Base-by-base conservation (phyloP, 2,329 filamentous ascomycete genomes). In the Aspergillus alliaceus region DNA sequence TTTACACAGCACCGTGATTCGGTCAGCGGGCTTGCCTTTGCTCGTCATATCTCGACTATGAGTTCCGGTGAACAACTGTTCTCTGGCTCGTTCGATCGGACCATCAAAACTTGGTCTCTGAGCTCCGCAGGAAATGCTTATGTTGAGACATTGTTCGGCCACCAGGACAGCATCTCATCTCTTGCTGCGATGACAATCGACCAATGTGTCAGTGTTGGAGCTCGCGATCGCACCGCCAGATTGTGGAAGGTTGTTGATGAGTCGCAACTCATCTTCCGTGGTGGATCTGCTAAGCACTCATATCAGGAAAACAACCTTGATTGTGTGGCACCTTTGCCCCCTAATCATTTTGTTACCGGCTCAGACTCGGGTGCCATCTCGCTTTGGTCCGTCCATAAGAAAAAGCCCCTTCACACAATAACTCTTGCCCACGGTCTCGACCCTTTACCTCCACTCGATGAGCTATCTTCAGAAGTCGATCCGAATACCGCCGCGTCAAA, bases 211-310 rank as follows among this genome's bases (percentile, higher is more conserved):
- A 95, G 89, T 60, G 95, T 96, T 18, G 95, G 95, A 54, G 89
- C 91, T 6, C 84, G 95, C 63, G 95, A 99, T 73, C 87, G 93
- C 56, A 97, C 93, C 2, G 95, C 93, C 37, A 84, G 95, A 57
- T 78, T 96, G 65, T 99, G 95, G 95, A 97, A 97, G 75, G 93
- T 99, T 1, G 86, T 91, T 4, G 95, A 99, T 67, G 93, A 99
- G 77, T 91, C 90, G 1, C 95, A 99, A 72, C 84, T 99, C 6
- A 93, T 98, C 2, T 99, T 98, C 76, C 88, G 93, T 48, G 93
- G 93, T 57, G 91, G 92, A 60, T 77, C 72, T 46, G 77, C 72
- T 40, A 80, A 72, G 48, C 75, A 79, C 15, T 66, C 76, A 9
- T 85, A 86, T 60, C 78, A 83, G 42, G 86, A 97, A 73, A 93